phyloP scores from a whole-genome alignment of 225 moss, liverwort and hornwort genomes.

The Takakia lepidozioides region DNA sequence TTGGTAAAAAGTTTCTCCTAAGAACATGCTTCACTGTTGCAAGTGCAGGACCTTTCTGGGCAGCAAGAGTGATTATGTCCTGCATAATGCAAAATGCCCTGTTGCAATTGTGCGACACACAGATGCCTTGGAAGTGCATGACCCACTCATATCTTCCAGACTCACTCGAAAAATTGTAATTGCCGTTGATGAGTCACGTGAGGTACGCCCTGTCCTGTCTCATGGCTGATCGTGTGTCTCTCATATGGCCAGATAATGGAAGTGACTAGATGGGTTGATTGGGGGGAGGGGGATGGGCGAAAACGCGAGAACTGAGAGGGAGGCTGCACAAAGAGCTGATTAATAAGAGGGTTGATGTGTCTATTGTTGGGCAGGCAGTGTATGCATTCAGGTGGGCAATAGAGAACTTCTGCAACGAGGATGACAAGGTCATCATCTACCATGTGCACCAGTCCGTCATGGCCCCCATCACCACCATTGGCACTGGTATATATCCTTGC shows the following conservation, averaged over 20 bases:
- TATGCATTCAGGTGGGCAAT: conserved; percentile 88
- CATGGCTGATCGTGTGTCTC: no score
- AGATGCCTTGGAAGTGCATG: conserved; percentile 46
- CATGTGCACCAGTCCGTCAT: conserved; percentile 81
- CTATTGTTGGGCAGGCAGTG: conserved; percentile 58
- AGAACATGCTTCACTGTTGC: no score
- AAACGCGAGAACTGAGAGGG: no score
- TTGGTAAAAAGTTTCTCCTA: no score
- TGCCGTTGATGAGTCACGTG: conserved; percentile 80
- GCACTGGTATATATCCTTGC: conserved; percentile 36
- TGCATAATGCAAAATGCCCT: conserved; percentile 81
- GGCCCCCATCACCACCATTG: conserved; percentile 28
- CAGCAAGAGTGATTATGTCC: conserved; percentile 91
- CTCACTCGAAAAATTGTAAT: conserved; percentile 67
- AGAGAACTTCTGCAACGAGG: conserved; percentile 55
- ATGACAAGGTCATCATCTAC: conserved; percentile 60
- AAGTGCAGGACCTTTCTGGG: conserved; percentile 55
- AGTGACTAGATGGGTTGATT: no score
- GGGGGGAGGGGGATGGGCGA: no score
- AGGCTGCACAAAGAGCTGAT: no score
- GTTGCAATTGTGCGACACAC: conserved; percentile 72
- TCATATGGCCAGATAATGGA: no score
- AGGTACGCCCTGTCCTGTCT: no score
- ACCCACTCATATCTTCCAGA: conserved; percentile 42
- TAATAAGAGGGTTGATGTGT: no score